Evolutionary conservation across 331 rosid genomes (phyloP), one percentile per base, ranked within the genome.

Genomic region (Rosa hybrid): DNA sequence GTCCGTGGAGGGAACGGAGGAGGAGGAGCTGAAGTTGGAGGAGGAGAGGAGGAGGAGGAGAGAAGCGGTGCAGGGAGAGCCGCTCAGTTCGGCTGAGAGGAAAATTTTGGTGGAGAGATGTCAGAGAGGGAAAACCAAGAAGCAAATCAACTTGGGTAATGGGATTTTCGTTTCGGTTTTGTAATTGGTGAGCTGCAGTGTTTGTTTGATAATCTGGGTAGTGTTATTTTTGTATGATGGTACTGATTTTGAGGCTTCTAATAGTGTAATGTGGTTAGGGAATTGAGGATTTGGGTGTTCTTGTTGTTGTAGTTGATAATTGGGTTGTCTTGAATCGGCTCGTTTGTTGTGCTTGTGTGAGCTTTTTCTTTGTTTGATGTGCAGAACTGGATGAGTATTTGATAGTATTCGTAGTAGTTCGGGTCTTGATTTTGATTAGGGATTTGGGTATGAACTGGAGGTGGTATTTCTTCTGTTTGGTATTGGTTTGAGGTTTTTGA

Each of bases 141-240:
- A 85, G 70, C 99, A 95, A 86, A 79, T 95, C 64, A 95, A 93
- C 88, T 81, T 95, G 77, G 98, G 98, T 93, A 88, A 46, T 72
- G 48, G 5, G 14, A 12, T 48, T 17, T 51, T 25, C 9, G 41
- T 1, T 49, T 42, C n/a, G n/a, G n/a, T n/a, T n/a, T n/a, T n/a
- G n/a, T n/a, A n/a, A n/a, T 60, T 59, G n/a, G 25, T 75, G 68
- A 25, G 44, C 10, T 44, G 50, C 12, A 30, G 17, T 4, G 16
- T 17, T 44, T 57, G 23, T 75, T 8, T 59, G 78, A 39, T 74
- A 0, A n/a, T 74, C 6, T 13, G 69, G 39, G 20, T 21, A 7
- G 6, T 60, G 10, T 21, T 6, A 11, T 2, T 44, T 75, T 42
- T 17, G 57, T 56, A 2, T n/a, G 53, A 56, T 74, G 39, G 56